These are phyloP conservation scores for Smallanthus sonchifolius DNA, from an alignment of 129 eudicot species.

Conservation along the genomic window DNA sequence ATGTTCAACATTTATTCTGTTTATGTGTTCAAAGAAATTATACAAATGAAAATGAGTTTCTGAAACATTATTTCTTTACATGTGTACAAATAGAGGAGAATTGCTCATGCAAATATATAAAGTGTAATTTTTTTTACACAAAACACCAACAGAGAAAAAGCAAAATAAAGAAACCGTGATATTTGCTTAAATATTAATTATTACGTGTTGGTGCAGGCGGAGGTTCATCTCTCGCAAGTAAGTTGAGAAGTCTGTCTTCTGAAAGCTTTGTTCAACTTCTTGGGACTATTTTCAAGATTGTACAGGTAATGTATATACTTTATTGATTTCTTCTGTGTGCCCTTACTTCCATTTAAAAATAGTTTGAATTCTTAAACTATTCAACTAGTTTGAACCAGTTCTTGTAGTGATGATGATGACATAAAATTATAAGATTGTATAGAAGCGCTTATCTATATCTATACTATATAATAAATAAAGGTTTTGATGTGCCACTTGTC, in stretches of 20 bases:
- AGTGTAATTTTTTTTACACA: neutral
- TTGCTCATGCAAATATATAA: neutral
- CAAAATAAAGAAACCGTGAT: slow-evolving; percentile 19
- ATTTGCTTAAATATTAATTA: slow-evolving; percentile 9
- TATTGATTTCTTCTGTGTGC: slow-evolving; percentile 20
- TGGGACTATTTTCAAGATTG: slow-evolving; percentile 69
- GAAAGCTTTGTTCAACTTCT: slow-evolving; percentile 87
- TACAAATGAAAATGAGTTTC: neutral
- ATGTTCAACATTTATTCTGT: neutral
- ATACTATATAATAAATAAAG: too few species aligned
- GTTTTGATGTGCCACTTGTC: too few species aligned
- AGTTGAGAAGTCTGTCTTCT: slow-evolving; percentile 76
- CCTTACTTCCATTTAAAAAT: neutral
- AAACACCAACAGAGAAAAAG: neutral
- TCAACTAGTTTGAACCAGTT: neutral
- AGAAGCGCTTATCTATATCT: too few species aligned
- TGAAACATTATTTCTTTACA: neutral
- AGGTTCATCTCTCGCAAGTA: slow-evolving; percentile 87
- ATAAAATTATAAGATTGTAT: slow-evolving; percentile 5
- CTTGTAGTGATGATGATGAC: neutral
- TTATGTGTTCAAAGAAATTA: neutral
- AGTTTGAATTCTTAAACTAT: neutral
- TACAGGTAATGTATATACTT: slow-evolving; percentile 79
- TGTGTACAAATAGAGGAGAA: neutral
- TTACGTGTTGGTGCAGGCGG: slow-evolving; percentile 58